phyloP scores from a whole-genome alignment of 805 yeast species.

The Sugiyamaella mastotermitis region DNA sequence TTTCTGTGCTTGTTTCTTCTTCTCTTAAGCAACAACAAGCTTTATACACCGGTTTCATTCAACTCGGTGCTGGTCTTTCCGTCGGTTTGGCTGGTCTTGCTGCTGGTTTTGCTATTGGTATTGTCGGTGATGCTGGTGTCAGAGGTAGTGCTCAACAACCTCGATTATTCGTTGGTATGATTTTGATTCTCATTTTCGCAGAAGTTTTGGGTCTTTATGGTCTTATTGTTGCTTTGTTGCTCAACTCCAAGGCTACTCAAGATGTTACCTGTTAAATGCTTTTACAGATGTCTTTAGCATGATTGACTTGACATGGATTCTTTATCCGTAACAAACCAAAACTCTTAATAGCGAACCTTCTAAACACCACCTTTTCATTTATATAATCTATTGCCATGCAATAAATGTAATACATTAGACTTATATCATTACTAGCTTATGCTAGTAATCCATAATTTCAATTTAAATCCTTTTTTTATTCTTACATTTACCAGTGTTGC shows the following conservation, averaged over 20 bases:
- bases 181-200: constrained; percentile 95
- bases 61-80: constrained; percentile 95
- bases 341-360: not conserved
- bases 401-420: too few relatives aligned
- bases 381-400: too few relatives aligned
- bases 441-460: too few relatives aligned
- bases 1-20: constrained; percentile 88
- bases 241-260: constrained; percentile 96
- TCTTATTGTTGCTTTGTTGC: constrained; percentile 92
- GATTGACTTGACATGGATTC: not conserved
- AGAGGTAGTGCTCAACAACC: constrained; percentile 99
- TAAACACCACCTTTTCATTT: too few relatives aligned
- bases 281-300: not conserved
- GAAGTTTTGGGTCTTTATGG: constrained; percentile 99
- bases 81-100: constrained; percentile 97
- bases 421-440: too few relatives aligned
- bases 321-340: not conserved
- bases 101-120: constrained; percentile 98
- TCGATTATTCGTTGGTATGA: constrained; percentile 97
- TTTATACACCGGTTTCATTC: constrained; percentile 94
- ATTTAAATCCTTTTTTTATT: too few relatives aligned
- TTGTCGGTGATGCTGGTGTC: constrained; percentile 99
- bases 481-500: too few relatives aligned
- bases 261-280: constrained; percentile 66
- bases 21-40: constrained; percentile 87